phyloP scores from a whole-genome alignment of 2,329 filamentous ascomycete species.

The Ceratocystis alfenasii region DNA sequence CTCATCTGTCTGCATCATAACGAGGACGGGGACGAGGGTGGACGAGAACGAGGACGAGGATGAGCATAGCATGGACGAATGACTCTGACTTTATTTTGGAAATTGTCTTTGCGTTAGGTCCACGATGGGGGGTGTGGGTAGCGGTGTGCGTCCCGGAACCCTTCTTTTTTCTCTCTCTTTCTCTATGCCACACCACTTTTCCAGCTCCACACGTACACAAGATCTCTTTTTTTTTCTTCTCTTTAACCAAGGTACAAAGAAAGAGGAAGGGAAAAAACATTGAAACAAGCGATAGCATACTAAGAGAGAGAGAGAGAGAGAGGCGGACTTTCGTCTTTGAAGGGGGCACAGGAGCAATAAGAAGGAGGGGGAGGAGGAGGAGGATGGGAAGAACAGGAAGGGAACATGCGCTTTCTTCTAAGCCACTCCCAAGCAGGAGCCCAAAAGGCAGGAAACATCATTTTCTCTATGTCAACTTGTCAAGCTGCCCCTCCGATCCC shows the following conservation, averaged over 20 bases:
- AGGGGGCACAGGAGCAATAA: too few species aligned
- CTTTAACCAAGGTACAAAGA: too few species aligned
- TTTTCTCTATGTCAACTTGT: slow-evolving; percentile 4
- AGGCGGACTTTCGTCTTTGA: too few species aligned
- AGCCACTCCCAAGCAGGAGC: not conserved
- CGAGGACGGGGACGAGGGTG: not conserved
- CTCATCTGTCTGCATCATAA: not conserved
- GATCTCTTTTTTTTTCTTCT: too few species aligned
- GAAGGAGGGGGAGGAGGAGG: too few species aligned
- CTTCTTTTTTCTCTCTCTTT: not conserved
- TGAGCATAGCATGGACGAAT: too few species aligned
- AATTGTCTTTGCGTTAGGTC: not conserved
- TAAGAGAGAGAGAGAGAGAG: too few species aligned
- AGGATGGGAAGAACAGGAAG: too few species aligned
- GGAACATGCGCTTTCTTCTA: not conserved
- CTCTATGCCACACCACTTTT: not conserved
- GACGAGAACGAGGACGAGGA: too few species aligned
- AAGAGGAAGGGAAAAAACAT: too few species aligned
- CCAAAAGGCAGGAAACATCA: not conserved
- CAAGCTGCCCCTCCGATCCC: not conserved
- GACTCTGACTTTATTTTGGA: too few species aligned
- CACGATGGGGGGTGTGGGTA: not conserved
- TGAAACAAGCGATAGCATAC: too few species aligned
- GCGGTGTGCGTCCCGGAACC: not conserved
- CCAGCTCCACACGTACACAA: not conserved